Conservation (phyloP, 768 basidiomycete genomes). For the Leccinum truebloodii region DNA sequence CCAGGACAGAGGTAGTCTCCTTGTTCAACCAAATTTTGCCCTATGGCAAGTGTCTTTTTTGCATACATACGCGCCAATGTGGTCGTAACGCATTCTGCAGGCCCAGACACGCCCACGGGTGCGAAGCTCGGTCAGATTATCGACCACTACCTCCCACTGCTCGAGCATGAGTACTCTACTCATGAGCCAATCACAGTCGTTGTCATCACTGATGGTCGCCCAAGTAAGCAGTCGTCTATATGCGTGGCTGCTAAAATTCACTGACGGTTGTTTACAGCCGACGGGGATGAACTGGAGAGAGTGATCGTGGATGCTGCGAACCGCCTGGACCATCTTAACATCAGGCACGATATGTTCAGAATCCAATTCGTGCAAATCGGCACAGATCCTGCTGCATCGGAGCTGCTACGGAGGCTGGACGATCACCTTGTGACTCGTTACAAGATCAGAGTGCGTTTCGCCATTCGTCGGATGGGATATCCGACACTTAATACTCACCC, state of each 20-base stretch:
- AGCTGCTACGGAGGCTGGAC: constrained; percentile 42
- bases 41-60: constrained; percentile 16
- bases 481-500: neutral
- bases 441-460: constrained; percentile 30
- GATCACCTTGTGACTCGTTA: constrained; percentile 36
- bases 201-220: constrained; percentile 42
- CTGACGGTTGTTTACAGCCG: constrained; percentile 19
- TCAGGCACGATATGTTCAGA: constrained; percentile 42
- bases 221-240: constrained; percentile 33
- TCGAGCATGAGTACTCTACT: constrained; percentile 29
- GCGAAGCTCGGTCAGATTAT: constrained; percentile 39
- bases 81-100: constrained; percentile 7
- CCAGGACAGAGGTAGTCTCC: constrained; percentile 19
- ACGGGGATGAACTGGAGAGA: constrained; percentile 26
- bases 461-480: neutral
- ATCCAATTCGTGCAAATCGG: constrained; percentile 52
- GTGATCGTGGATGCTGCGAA: constrained; percentile 39
- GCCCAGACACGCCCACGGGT: constrained; percentile 41
- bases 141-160: constrained; percentile 35
- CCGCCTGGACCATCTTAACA: constrained; percentile 37
- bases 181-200: constrained; percentile 40
- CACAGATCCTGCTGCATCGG: constrained; percentile 36
- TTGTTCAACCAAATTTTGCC: constrained; percentile 30
- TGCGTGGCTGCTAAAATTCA: neutral
- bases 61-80: neutral